Evolutionary conservation across 1,139 yeast genomes (phyloP).

Genomic region (Nadsonia starkeyi-henricii): DNA sequence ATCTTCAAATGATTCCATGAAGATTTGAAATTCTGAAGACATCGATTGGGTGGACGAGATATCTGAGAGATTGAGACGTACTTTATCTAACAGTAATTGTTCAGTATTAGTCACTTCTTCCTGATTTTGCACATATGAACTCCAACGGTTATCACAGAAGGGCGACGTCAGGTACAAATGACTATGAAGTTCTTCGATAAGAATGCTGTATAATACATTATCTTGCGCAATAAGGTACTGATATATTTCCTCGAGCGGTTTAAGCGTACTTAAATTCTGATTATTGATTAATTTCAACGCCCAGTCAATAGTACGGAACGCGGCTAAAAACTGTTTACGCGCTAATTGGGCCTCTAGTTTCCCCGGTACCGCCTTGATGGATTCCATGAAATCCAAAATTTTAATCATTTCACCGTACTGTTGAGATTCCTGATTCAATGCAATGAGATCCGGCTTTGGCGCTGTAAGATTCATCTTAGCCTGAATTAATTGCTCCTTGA

Average conservation of each 20-base stretch:
- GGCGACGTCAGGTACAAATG: conserved; percentile 54
- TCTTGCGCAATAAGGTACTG: conserved; percentile 50
- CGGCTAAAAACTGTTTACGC: conserved; percentile 56
- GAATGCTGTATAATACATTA: conserved; percentile 46
- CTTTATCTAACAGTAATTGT: conserved; percentile 20
- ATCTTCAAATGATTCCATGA: conserved; percentile 21
- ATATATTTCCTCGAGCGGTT: conserved; percentile 44
- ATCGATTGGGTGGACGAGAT: conserved; percentile 16
- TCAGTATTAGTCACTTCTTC: conserved; percentile 17
- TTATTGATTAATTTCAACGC: conserved; percentile 45
- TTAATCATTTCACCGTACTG: conserved; percentile 59
- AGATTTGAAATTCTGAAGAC: conserved; percentile 27
- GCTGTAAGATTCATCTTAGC: conserved; percentile 41
- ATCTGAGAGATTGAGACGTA: conserved; percentile 18
- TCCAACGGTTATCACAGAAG: conserved; percentile 24
- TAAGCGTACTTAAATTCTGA: conserved; percentile 47
- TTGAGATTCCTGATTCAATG: conserved; percentile 48
- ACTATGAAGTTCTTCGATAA: conserved; percentile 63
- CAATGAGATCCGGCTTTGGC: conserved; percentile 43
- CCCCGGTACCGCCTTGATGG: conserved; percentile 44
- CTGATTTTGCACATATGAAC: conserved; percentile 16
- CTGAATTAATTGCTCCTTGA: conserved; percentile 35
- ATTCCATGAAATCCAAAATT: conserved; percentile 55
- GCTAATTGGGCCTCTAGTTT: conserved; percentile 50
- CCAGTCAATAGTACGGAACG: conserved; percentile 45